A percentile compares a stretch with the other conserved stretches of the same genome.
phyloP scores from a whole-genome alignment of 768 basidiomycete species.

The Tephrocybe sp. region DNA sequence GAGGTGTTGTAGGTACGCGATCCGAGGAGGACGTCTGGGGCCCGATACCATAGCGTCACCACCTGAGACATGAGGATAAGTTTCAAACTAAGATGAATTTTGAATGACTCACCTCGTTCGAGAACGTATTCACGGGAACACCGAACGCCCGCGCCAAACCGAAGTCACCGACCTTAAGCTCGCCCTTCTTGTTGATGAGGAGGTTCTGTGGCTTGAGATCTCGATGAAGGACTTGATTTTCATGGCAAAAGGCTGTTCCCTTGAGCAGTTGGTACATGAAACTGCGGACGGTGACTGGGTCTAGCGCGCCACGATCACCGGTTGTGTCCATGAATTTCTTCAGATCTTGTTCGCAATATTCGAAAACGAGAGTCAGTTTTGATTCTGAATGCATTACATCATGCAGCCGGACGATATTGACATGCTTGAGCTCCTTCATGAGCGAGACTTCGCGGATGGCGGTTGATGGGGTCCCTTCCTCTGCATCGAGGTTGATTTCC shows the following conservation, averaged over 20 bases:
- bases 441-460: conserved; percentile 98
- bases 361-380: conserved; percentile 97
- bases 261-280: conserved; percentile 98
- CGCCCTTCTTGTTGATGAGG: conserved; percentile 95
- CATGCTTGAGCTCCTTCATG: conserved; percentile 99
- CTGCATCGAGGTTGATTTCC: conserved; percentile 98
- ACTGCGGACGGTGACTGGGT: conserved; percentile 86
- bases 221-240: conserved; percentile 95
- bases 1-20: conserved; percentile 97
- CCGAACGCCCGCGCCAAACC: conserved; percentile 97
- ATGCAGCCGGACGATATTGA: conserved; percentile 97
- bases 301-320: conserved; percentile 93
- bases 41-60: conserved; percentile 98
- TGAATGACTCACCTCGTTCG: conserved; percentile 71
- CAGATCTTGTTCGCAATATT: conserved; percentile 97
- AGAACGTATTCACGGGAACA: conserved; percentile 98
- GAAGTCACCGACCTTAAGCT: conserved; percentile 97
- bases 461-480: conserved; percentile 98
- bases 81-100: background rate
- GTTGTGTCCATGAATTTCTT: conserved; percentile 99
- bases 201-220: conserved; percentile 99
- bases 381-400: conserved; percentile 99
- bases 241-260: conserved; percentile 98
- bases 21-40: conserved; percentile 95
- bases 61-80: conserved; percentile 50